Evolutionary conservation across 1,284 basidiomycete species (phyloP), one percentile per base, ranked within the genome.

Genomic region (Marasmius fiardii): DNA sequence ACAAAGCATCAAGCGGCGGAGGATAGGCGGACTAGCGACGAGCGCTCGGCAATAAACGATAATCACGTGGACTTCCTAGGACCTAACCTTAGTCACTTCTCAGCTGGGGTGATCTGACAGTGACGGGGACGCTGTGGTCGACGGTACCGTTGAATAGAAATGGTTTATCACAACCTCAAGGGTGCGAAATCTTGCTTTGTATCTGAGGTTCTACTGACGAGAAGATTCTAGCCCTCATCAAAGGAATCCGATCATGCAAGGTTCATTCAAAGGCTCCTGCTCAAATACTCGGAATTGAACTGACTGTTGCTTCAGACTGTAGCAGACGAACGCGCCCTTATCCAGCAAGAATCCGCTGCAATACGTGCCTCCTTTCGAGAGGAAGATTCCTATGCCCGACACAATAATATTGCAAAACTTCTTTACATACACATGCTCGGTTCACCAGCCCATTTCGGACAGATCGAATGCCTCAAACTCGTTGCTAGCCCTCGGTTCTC

Each of bases 401-500:
- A 98, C 72, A 94, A 98, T 80, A 98, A 97, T 76, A 90, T 99
- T 68, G 95, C 96, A 58, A 99, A 99, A 72, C 83, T 99, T 21
- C 86, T 99, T 60, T 99, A 99, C 77, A 99, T 99, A 71, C 95
- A 99, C 73, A 99, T 99, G 97, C 89, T 99, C 23, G 97, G 97
- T 56, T 98, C 97, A 57, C 95, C 96, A 3, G 97, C 97, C 28
- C 97, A 99, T 72, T 99, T 98, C 68, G 97, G 97, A 51, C 97
- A 99, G 79, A 98, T 99, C 71, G 97, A 99, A 78, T 99, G 97
- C 74, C 81, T 99, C 62, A 99, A 99, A 74, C 88, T 99, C 52
- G 97, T 99, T 44, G 97, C 97, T n/a, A 94, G 93, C 63, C 94
- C 97, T 12, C 81, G 95, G 54, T 99, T 99, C 74, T 85, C 91